Conservation (phyloP, 2,329 filamentous ascomycete genomes). For the Colletotrichum limetticola region DNA sequence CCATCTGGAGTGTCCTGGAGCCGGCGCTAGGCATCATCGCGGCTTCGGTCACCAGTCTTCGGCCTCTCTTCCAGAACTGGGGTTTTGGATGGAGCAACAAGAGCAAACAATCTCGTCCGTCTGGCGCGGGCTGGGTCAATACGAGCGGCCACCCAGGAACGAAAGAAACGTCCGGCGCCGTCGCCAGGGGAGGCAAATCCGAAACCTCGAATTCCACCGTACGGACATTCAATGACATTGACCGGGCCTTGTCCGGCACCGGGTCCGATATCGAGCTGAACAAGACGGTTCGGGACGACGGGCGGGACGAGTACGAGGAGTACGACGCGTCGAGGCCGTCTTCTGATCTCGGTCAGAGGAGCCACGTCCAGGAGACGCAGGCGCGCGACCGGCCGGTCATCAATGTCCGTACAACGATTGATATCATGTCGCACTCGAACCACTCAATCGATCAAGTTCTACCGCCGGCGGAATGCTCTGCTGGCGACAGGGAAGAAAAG, state of each 20-base stretch:
- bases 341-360: slow-evolving; percentile 25
- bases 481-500: not conserved
- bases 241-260: slow-evolving; percentile 10
- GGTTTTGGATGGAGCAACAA: slow-evolving; percentile 38
- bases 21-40: slow-evolving; percentile 48
- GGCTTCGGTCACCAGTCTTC: slow-evolving; percentile 44
- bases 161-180: not conserved
- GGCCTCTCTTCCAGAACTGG: slow-evolving; percentile 44
- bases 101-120: slow-evolving; percentile 28
- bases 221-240: slow-evolving; percentile 22
- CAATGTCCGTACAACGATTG: slow-evolving; percentile 32
- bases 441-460: not conserved
- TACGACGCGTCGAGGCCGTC: slow-evolving; percentile 26
- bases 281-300: slow-evolving; percentile 9
- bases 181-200: not conserved
- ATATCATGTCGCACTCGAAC: slow-evolving; percentile 21
- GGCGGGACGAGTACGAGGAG: not conserved
- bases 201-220: slow-evolving; percentile 14
- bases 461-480: slow-evolving; percentile 10
- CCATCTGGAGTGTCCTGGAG: slow-evolving; percentile 45
- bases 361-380: not conserved
- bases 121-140: slow-evolving; percentile 8
- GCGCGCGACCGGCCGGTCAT: slow-evolving; percentile 10
- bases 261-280: slow-evolving; percentile 34
- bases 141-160: not conserved